phyloP scores from a whole-genome alignment of 2,329 filamentous ascomycete genomes.

The Piedraia hortae region DNA sequence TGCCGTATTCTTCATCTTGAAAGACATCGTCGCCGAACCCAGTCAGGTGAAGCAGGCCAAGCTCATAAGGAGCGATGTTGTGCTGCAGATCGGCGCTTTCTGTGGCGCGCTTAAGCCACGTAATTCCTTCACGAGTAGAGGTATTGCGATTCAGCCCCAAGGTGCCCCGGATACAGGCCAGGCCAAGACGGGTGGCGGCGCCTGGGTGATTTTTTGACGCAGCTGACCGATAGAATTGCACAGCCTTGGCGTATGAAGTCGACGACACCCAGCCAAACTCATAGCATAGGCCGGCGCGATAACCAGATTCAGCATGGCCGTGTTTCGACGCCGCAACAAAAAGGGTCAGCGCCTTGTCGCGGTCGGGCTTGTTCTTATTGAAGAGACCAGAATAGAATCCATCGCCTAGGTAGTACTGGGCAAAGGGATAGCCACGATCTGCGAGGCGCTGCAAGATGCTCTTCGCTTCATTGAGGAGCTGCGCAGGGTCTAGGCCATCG shows the following conservation, averaged over 20 bases:
- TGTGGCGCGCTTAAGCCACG: constrained; percentile 82
- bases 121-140: constrained; percentile 75
- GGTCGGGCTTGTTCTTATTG: constrained; percentile 78
- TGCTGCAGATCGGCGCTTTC: constrained; percentile 80
- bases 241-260: constrained; percentile 69
- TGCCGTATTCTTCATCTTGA: constrained; percentile 67
- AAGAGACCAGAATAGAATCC: constrained; percentile 86
- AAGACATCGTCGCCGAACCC: constrained; percentile 93
- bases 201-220: constrained; percentile 88
- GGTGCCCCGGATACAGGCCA: constrained; percentile 70
- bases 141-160: constrained; percentile 46
- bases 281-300: constrained; percentile 79
- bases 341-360: constrained; percentile 71
- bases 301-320: constrained; percentile 85
- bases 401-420: constrained; percentile 90
- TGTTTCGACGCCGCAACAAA: constrained; percentile 89
- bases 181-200: constrained; percentile 73
- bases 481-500: constrained; percentile 18
- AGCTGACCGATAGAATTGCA: constrained; percentile 73
- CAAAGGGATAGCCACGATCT: constrained; percentile 78
- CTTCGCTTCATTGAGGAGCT: constrained; percentile 64
- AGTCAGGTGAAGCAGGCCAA: constrained; percentile 65
- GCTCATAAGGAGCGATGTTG: constrained; percentile 73
- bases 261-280: constrained; percentile 95
- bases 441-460: constrained; percentile 65